A percentile compares a stretch with the other conserved stretches of the same genome.
Evolutionary conservation across 169 alveolate genomes (phyloP).

Genomic region (Neospora caninum): DNA sequence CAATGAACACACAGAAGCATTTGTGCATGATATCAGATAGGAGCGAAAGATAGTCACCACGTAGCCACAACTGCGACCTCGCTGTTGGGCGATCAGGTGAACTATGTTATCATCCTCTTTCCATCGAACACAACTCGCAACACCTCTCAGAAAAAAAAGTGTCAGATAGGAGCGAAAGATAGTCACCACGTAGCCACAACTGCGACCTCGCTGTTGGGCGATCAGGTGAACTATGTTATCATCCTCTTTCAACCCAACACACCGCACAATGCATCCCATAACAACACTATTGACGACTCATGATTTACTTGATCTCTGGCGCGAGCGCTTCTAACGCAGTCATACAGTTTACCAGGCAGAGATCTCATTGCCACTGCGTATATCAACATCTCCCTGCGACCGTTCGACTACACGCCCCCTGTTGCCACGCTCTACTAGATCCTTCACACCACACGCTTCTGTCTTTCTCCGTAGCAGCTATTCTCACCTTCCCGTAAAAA

Average conservation of each 20-base stretch:
- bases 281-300: not conserved
- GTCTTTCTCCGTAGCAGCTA: no score
- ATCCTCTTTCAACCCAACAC: conserved; percentile 19
- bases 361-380: no score
- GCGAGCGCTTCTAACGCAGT: no score
- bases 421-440: no score
- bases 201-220: conserved; percentile 20
- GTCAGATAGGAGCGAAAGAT: conserved; percentile 63
- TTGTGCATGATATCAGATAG: conserved; percentile 19
- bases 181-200: conserved; percentile 20
- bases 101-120: conserved; percentile 49
- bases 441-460: no score
- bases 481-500: no score
- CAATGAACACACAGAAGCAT: no score
- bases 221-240: conserved; percentile 55
- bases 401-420: no score
- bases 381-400: no score
- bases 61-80: not conserved
- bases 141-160: no score
- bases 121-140: not conserved
- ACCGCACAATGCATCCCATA: not conserved
- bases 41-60: conserved; percentile 60
- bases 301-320: not conserved
- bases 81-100: conserved; percentile 45
- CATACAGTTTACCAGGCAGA: no score